Conservation (phyloP, 306 rosid species). For the Quercus dentata region DNA sequence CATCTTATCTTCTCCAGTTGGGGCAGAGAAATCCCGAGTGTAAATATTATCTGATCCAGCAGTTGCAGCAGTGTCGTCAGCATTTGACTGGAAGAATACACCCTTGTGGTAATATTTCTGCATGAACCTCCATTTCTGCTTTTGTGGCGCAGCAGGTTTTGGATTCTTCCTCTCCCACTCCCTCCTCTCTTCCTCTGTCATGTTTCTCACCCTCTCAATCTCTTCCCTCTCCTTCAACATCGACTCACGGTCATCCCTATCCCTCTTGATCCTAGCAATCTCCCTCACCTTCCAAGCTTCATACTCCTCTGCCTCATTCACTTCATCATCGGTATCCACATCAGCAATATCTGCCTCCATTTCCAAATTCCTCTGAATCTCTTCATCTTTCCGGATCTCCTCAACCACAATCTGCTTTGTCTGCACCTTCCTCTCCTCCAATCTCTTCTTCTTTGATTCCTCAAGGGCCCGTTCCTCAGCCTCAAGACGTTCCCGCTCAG, state of each 20-base stretch:
- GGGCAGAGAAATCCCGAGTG: constrained; percentile 86
- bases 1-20: constrained; percentile 98
- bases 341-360: constrained; percentile 88
- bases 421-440: constrained; percentile 83
- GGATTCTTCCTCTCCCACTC: constrained; percentile 99
- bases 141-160: constrained; percentile 44
- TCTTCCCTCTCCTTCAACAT: constrained; percentile 86
- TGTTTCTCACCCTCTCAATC: constrained; percentile 84
- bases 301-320: constrained; percentile 91
- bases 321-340: constrained; percentile 93
- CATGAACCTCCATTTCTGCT: constrained; percentile 95
- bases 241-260: constrained; percentile 81
- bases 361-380: constrained; percentile 82
- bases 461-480: constrained; percentile 84
- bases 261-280: constrained; percentile 93
- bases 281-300: constrained; percentile 96
- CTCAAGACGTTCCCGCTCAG: constrained; percentile 90
- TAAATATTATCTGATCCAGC: constrained; percentile 54
- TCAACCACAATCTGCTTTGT: constrained; percentile 89
- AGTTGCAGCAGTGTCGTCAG: constrained; percentile 55
- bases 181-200: constrained; percentile 98
- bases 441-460: constrained; percentile 64
- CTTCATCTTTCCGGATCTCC: constrained; percentile 86
- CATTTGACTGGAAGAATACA: constrained; percentile 78
- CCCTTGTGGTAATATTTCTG: constrained; percentile 98